Percentiles rank a stretch among this genome's conserved stretches.
phyloP scores from a whole-genome alignment of 129 eudicot species.

The Artemisia tridentata region DNA sequence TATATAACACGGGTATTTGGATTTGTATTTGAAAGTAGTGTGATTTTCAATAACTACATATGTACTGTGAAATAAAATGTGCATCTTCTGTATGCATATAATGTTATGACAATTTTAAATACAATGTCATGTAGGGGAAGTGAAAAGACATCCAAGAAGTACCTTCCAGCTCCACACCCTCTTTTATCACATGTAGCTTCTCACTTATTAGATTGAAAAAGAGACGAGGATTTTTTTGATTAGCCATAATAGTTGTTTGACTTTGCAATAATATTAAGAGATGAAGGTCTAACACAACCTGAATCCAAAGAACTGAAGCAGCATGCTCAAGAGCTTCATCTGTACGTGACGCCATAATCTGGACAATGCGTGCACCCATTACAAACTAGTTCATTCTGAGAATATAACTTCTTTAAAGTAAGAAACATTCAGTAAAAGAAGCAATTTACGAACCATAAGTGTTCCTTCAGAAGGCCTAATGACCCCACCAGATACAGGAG shows the following conservation, averaged over 20 bases:
- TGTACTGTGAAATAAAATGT: not conserved
- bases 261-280: not conserved
- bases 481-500: conserved; percentile 99
- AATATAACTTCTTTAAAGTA: conserved; percentile 14
- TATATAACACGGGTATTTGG: not conserved
- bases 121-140: conserved; percentile 15
- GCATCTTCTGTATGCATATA: not conserved
- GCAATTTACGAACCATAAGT: conserved; percentile 70
- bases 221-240: conserved; percentile 9
- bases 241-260: conserved; percentile 12
- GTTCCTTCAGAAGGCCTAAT: conserved; percentile 83
- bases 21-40: too few relatives aligned
- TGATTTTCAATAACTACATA: not conserved
- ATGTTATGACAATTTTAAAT: conserved; percentile 5
- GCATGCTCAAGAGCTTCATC: conserved; percentile 88
- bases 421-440: not conserved
- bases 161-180: conserved; percentile 99
- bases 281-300: not conserved
- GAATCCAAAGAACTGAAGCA: conserved; percentile 59
- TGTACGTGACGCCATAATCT: conserved; percentile 97
- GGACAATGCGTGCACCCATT: conserved; percentile 18
- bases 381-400: conserved; percentile 11
- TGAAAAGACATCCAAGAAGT: conserved; percentile 25
- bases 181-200: conserved; percentile 86
- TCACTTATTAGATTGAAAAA: conserved; percentile 57